A percentile compares a stretch with the other conserved stretches of the same genome.
Evolutionary conservation across 75 land plant genomes (phyloP).

Genomic region (Gnetum montanum): DNA sequence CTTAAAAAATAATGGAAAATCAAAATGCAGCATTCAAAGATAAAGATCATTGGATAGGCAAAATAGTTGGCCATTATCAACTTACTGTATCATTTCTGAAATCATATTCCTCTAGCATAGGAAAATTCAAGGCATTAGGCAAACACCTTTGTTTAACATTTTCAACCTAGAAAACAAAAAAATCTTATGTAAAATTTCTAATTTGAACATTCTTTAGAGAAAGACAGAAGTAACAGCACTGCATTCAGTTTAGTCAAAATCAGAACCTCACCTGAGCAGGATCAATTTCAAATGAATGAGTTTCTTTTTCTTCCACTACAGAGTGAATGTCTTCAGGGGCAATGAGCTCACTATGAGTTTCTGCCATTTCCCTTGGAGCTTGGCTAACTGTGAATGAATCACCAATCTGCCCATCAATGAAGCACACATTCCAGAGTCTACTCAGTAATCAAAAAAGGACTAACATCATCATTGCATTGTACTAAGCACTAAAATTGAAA

Average conservation of each 20-base stretch:
- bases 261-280: conserved; percentile 63
- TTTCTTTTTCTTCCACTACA: conserved; percentile 87
- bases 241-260: background rate
- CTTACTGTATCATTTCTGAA: conserved; percentile 97
- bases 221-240: no score
- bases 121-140: conserved; percentile 91
- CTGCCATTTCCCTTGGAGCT: conserved; percentile 41
- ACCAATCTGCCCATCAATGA: conserved; percentile 26
- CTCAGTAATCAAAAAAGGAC: background rate
- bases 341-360: conserved; percentile 62
- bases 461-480: background rate
- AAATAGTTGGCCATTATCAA: no score
- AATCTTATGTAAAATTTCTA: no score
- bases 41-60: no score
- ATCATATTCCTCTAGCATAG: conserved; percentile 98
- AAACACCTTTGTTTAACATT: conserved; percentile 97
- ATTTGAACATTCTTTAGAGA: no score
- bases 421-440: background rate
- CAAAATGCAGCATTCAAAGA: no score
- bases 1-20: no score
- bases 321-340: conserved; percentile 67
- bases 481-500: no score
- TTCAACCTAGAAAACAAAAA: conserved; percentile 55
- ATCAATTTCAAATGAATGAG: conserved; percentile 93
- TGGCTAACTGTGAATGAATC: conserved; percentile 68